phyloP scores from a whole-genome alignment of 179 eudicot genomes.

The Patellifolia procumbens region DNA sequence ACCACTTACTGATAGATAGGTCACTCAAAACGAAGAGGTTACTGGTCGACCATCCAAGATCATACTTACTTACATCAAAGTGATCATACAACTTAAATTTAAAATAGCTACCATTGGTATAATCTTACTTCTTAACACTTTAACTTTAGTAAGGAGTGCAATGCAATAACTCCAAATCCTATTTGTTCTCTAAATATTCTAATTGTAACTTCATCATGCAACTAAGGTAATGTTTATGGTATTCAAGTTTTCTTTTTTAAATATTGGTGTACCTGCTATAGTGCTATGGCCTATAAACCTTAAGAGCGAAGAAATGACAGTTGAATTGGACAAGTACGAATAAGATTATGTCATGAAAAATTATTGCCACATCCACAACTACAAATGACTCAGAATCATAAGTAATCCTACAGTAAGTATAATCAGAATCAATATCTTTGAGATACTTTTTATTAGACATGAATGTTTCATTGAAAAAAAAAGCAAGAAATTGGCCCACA shows the following conservation, averaged over 20 bases:
- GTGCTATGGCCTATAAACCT: neutral
- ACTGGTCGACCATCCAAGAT: neutral
- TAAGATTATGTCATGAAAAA: neutral
- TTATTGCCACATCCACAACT: neutral
- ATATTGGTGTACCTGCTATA: neutral
- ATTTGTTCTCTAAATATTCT: neutral
- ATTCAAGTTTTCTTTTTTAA: neutral
- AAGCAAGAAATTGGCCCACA: neutral
- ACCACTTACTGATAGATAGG: no score
- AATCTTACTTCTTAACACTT: neutral
- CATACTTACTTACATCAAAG: neutral
- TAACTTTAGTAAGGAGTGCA: neutral
- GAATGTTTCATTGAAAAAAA: neutral
- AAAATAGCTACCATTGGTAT: neutral
- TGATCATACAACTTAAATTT: neutral
- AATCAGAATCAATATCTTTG: neutral
- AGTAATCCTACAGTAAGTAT: neutral
- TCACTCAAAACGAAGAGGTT: neutral
- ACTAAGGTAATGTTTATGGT: neutral
- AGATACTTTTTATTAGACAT: neutral
- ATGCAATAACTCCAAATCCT: neutral
- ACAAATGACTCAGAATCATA: neutral
- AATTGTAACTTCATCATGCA: neutral
- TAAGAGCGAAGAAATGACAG: neutral
- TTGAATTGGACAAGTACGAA: no score